Base-by-base conservation (phyloP, 495 filamentous ascomycete species). In the Aspergillus homomorphus region DNA sequence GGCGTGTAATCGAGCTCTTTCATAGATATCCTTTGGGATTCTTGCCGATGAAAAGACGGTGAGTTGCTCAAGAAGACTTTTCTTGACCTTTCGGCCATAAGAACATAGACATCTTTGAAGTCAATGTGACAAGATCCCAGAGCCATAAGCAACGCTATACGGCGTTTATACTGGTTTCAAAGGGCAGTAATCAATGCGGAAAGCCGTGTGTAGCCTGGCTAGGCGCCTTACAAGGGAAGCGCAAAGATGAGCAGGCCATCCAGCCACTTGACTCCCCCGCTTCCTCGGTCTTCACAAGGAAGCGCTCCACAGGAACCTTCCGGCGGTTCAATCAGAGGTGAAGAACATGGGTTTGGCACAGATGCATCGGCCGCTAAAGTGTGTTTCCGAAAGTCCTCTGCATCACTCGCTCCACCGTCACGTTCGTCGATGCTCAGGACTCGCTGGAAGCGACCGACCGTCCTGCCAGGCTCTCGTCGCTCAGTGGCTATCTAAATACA, bases 371-470 rank as follows among this genome's bases (percentile, higher is more conserved):
- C 57, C 50, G 56, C 65, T 67, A 67, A 56, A 58, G 57, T 51
- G 54, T 45, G 51, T 51, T 62, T 60, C 65, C 60, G 62, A 55
- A 57, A 67, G 61, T 62, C 60, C 56, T 51, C 57, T 67, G 65
- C 62, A 59, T 43, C 45, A 16, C 20, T 48, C 42, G 59, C 58
- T 61, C 56, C 62, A 59, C 59, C 38, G 53, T 67, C 65, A 67
- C 65, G 59, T 45, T 51, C 48, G 53, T 56, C 59, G 42, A 49
- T 38, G 41, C 49, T 41, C 63, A 61, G 61, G 51, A 58, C 60
- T 55, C 52, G 48, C 33, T 45, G 22, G 42, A 38, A 45, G 46
- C 20, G 57, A 23, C 55, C 20, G 57, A 23, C 55, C 44, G 33
- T 56, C 55, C 60, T n/a, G 41, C 22, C 48, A 38, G 20, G 4